Conservation (phyloP, 2,329 filamentous ascomycete species). For the Triangularia verruculosa region DNA sequence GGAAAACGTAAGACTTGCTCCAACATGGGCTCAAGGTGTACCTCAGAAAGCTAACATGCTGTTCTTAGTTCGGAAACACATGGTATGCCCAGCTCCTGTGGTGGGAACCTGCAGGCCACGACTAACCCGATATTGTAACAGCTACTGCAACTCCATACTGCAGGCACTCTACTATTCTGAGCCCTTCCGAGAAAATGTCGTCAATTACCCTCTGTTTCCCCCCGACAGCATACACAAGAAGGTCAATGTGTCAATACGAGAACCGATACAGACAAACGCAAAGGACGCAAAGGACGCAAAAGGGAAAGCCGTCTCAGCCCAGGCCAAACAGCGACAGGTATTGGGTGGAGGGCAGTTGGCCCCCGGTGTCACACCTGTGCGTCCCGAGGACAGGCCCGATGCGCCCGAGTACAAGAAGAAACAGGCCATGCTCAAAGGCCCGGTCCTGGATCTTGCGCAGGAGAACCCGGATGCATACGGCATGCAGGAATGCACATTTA, state of each 20-base stretch:
- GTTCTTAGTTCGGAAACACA: constrained; percentile 84
- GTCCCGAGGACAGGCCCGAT: constrained; percentile 90
- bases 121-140: constrained; percentile 37
- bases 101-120: background rate
- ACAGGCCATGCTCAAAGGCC: constrained; percentile 82
- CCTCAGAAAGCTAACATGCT: constrained; percentile 36
- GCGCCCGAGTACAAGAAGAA: constrained; percentile 98
- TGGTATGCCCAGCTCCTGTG: constrained; percentile 59
- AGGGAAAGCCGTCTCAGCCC: constrained; percentile 52
- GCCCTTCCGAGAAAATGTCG: constrained; percentile 87
- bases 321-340: constrained; percentile 56
- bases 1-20: constrained; percentile 74
- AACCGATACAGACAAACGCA: constrained; percentile 51
- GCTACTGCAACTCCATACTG: constrained; percentile 97
- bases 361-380: constrained; percentile 51
- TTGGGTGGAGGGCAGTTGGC: constrained; percentile 53
- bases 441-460: constrained; percentile 78
- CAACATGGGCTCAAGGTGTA: background rate
- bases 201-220: constrained; percentile 79
- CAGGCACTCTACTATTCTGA: constrained; percentile 96
- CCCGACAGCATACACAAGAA: constrained; percentile 57
- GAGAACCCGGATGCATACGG: constrained; percentile 78
- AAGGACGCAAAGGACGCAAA: constrained; percentile 42
- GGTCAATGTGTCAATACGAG: constrained; percentile 60
- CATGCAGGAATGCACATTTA: constrained; percentile 94